These are phyloP conservation scores for Yamadazyma blattariae DNA, from an alignment of 1,139 yeast species.

Conservation along the genomic window DNA sequence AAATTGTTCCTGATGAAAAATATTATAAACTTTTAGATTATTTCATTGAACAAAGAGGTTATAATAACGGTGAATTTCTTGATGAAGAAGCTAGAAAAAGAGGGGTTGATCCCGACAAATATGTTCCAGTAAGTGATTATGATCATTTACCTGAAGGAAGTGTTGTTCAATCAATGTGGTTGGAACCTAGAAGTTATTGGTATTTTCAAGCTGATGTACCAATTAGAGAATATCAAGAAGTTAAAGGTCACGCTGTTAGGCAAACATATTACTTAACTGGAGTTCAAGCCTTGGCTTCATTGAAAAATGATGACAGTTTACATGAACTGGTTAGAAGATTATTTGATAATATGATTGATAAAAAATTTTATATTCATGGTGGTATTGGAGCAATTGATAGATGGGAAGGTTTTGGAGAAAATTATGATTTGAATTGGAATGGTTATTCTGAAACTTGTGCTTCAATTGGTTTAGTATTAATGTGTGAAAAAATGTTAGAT, in stretches of 20 bases:
- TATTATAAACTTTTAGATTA: slow-evolving; percentile 16
- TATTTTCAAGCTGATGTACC: slow-evolving; percentile 16
- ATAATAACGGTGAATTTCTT: slow-evolving; percentile 16
- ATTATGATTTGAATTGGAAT: slow-evolving; percentile 18
- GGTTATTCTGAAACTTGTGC: slow-evolving; percentile 24
- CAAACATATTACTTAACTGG: slow-evolving; percentile 15
- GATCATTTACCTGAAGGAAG: slow-evolving; percentile 9
- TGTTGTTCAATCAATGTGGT: slow-evolving; percentile 10
- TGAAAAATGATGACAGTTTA: slow-evolving; percentile 12
- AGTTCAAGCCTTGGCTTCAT: slow-evolving; percentile 15
- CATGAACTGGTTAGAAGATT: slow-evolving; percentile 13
- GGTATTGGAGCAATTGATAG: slow-evolving; percentile 19
- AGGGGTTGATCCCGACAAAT: slow-evolving; percentile 15
- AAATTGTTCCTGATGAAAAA: slow-evolving; percentile 13
- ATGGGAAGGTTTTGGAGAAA: slow-evolving; percentile 23
- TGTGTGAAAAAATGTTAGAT: slow-evolving; percentile 13
- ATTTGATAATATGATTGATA: slow-evolving; percentile 19
- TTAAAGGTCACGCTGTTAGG: slow-evolving; percentile 18
- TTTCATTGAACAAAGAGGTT: slow-evolving; percentile 20
- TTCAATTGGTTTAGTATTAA: slow-evolving; percentile 15
- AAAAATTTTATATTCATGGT: slow-evolving; percentile 19
- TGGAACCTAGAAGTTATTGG: slow-evolving; percentile 18
- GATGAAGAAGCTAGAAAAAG: slow-evolving; percentile 14
- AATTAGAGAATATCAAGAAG: slow-evolving; percentile 13
- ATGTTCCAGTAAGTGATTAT: slow-evolving; percentile 9